Conservation (phyloP, 164 flowering plant species). For the Tetrastigma voinierianum region DNA sequence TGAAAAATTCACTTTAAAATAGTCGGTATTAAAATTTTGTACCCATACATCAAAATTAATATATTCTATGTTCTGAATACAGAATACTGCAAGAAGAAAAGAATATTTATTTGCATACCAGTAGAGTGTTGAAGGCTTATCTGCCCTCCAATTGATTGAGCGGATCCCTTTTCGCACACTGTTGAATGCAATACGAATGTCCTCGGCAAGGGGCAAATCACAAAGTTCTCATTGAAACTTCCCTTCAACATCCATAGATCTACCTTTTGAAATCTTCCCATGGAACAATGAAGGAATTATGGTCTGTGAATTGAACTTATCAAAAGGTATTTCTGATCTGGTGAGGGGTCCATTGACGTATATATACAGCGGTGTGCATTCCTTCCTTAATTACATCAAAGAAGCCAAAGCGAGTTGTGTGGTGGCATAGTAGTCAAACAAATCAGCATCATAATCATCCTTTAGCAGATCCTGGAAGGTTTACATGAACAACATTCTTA, state of each 20-base stretch:
- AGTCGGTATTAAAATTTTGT: no score
- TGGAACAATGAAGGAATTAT: slow-evolving; percentile 85
- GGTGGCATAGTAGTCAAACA: slow-evolving; percentile 92
- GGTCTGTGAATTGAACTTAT: slow-evolving; percentile 82
- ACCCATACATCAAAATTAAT: no score
- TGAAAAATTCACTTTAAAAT: no score
- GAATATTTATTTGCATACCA: slow-evolving; percentile 47
- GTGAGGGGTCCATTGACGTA: slow-evolving; percentile 91
- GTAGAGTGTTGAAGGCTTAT: slow-evolving; percentile 79
- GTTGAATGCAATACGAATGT: slow-evolving; percentile 84
- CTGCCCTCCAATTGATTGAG: slow-evolving; percentile 93
- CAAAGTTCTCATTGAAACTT: slow-evolving; percentile 80
- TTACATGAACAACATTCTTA: slow-evolving; percentile 69
- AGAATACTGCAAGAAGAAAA: neutral
- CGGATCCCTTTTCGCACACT: slow-evolving; percentile 98
- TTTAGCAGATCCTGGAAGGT: slow-evolving; percentile 91
- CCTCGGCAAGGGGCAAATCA: slow-evolving; percentile 96
- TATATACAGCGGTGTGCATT: slow-evolving; percentile 87
- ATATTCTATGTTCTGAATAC: no score
- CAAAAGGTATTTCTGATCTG: slow-evolving; percentile 78
- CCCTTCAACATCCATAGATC: slow-evolving; percentile 90
- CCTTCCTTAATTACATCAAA: slow-evolving; percentile 61
- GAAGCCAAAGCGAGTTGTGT: slow-evolving; percentile 83
- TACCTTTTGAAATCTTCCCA: slow-evolving; percentile 97
- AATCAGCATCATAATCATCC: slow-evolving; percentile 91